Base-by-base conservation (phyloP, 1,284 basidiomycete genomes). In the Vanrija sp. region DNA sequence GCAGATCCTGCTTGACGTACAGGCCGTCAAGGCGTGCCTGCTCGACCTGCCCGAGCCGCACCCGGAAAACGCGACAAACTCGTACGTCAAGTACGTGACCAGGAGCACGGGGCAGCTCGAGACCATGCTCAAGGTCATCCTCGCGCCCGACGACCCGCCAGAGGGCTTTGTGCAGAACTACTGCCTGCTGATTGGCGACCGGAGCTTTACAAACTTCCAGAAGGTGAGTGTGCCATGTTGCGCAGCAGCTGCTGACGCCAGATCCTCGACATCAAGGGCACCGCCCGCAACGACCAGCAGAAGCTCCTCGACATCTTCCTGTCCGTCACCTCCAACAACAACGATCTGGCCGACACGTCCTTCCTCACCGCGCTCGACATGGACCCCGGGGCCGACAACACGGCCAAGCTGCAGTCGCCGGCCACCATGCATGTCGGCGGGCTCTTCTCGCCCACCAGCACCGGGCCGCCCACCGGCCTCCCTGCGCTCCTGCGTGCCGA, bases 211-310 rank as follows among this genome's bases (percentile, higher is more conserved):
- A 25, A 96, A 97, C 75, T 97, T 97, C 79, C 96, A 98, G 80
- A 99, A 99, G 83, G 91, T 89, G 28, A 50, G 58, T 54, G 6
- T 12, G 19, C 23, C 38, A 19, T 34, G 28, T 26, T 39, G 48
- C 51, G 38, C n/a, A n/a, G 25, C 45, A n/a, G 19, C 10, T 34
- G 21, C 49, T 51, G 19, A 51, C 39, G 15, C n/a, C 63, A 93
- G 91, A 88, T 95, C 54, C 83, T 98, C 25, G 95, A 98, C 72
- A 83, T 98, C 54, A 97, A 96, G 72, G 95, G 94, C 10, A 91
- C 92, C 0, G 85, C 89, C 0, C 89, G 91, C 58, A 72, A 80
- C 9, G 87, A 91, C 51, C 91, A 97, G 78, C 92, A 93, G 75
- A 84, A 84, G 63, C 83, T 98, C 9, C 82, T 96, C 39, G 94